These are phyloP conservation scores for Geotrichum bryndzae DNA, from an alignment of 1,139 yeast genomes.

Conservation along the genomic window DNA sequence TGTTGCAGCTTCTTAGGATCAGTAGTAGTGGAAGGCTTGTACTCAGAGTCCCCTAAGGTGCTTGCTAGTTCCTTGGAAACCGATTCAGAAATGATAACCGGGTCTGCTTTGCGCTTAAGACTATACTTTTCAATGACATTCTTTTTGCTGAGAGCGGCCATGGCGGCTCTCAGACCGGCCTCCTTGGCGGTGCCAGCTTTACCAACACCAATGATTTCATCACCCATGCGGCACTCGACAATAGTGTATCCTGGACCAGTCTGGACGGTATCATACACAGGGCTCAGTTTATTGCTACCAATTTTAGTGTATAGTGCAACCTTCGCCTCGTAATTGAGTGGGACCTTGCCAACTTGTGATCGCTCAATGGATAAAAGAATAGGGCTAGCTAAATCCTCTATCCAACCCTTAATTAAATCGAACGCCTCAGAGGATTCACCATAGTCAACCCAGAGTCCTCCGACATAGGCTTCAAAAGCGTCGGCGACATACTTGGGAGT, in stretches of 20 bases:
- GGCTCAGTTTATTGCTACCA: constrained; percentile 65
- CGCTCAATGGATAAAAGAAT: constrained; percentile 38
- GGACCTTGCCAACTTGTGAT: constrained; percentile 32
- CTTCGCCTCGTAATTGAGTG: constrained; percentile 60
- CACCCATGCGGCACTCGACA: constrained; percentile 63
- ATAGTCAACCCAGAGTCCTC: constrained; percentile 51
- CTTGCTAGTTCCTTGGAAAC: not conserved
- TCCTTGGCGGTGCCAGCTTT: constrained; percentile 51
- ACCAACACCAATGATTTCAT: constrained; percentile 51
- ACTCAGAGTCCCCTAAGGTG: not conserved
- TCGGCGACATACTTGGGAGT: constrained; percentile 58
- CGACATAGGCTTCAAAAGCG: constrained; percentile 85
- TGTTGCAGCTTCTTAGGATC: not conserved
- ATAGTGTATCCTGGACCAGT: constrained; percentile 46
- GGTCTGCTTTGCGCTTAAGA: constrained; percentile 43
- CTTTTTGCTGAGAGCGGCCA: constrained; percentile 57
- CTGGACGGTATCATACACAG: constrained; percentile 53
- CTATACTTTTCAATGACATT: constrained; percentile 58
- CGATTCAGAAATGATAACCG: not conserved
- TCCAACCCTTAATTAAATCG: constrained; percentile 54
- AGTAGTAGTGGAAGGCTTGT: not conserved
- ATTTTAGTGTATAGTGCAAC: constrained; percentile 69
- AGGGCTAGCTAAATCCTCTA: constrained; percentile 49
- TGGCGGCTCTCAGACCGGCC: constrained; percentile 73
- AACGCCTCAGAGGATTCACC: constrained; percentile 48